Evolutionary conservation across 768 basidiomycete species (phyloP).

Genomic region (Albatrellus ellisii): DNA sequence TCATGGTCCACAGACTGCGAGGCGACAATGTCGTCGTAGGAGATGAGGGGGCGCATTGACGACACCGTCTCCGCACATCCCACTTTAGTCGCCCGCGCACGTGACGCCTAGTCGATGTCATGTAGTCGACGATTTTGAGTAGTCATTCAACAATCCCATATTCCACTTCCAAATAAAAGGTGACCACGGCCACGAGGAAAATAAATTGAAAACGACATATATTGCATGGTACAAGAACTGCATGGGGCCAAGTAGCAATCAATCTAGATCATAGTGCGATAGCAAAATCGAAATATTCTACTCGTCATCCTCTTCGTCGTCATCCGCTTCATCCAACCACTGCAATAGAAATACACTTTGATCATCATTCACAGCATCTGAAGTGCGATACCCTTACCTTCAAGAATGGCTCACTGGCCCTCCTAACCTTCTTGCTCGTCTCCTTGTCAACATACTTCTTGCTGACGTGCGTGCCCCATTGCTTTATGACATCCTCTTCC

Average conservation of each 20-base stretch:
- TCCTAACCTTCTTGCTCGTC: slow-evolving; percentile 88
- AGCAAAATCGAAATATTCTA: background rate
- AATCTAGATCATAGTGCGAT: background rate
- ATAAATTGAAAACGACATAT: too few species aligned
- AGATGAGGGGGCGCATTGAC: background rate
- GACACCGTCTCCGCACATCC: too few species aligned
- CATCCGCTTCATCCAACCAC: slow-evolving; percentile 63
- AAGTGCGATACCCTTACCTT: slow-evolving; percentile 37
- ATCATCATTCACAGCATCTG: background rate
- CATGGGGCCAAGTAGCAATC: too few species aligned
- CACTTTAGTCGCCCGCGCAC: too few species aligned
- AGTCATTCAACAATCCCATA: too few species aligned
- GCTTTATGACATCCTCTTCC: slow-evolving; percentile 79
- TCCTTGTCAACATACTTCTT: slow-evolving; percentile 97
- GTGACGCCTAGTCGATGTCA: too few species aligned
- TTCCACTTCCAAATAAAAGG: too few species aligned
- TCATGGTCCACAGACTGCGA: too few species aligned
- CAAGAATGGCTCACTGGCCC: slow-evolving; percentile 90
- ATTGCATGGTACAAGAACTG: too few species aligned
- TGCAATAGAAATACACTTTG: slow-evolving; percentile 21
- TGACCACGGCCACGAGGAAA: too few species aligned
- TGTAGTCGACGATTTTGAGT: too few species aligned
- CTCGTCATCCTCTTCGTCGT: slow-evolving; percentile 28
- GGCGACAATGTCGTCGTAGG: slow-evolving; percentile 1
- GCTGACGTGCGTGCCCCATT: slow-evolving; percentile 94